These are phyloP conservation scores for Oxytropis ochrocephala DNA, from an alignment of 306 rosid genomes.

Conservation along the genomic window DNA sequence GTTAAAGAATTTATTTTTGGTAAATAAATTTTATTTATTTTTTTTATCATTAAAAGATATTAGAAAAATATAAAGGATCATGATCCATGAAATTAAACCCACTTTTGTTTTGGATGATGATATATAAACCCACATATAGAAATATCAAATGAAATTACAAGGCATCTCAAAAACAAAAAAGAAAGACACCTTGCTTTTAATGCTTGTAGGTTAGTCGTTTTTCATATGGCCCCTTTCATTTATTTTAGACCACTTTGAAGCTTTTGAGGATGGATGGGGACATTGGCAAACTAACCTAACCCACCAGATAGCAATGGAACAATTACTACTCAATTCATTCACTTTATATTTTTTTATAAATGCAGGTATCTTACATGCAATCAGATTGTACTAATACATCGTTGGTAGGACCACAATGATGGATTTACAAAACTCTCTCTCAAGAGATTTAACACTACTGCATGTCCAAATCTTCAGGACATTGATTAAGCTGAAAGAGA, in stretches of 20 bases:
- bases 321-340: not conserved
- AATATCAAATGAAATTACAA: not conserved
- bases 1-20: too few species aligned
- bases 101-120: not conserved
- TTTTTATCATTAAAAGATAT: too few species aligned
- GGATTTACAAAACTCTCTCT: too few species aligned
- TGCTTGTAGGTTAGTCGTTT: constrained; percentile 7
- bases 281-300: constrained; percentile 11
- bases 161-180: not conserved
- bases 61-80: not conserved
- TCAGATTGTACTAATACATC: too few species aligned
- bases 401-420: too few species aligned
- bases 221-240: constrained; percentile 23
- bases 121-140: not conserved
- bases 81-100: not conserved
- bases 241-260: constrained; percentile 27
- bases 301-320: constrained; percentile 13
- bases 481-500: too few species aligned
- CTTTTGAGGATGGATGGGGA: constrained; percentile 22
- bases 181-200: not conserved
- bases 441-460: too few species aligned
- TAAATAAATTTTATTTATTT: too few species aligned
- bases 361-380: too few species aligned
- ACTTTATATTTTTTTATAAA: constrained; percentile 1
- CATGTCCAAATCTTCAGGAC: too few species aligned